Conservation (phyloP, 768 basidiomycete species). For the Trametes elegans region DNA sequence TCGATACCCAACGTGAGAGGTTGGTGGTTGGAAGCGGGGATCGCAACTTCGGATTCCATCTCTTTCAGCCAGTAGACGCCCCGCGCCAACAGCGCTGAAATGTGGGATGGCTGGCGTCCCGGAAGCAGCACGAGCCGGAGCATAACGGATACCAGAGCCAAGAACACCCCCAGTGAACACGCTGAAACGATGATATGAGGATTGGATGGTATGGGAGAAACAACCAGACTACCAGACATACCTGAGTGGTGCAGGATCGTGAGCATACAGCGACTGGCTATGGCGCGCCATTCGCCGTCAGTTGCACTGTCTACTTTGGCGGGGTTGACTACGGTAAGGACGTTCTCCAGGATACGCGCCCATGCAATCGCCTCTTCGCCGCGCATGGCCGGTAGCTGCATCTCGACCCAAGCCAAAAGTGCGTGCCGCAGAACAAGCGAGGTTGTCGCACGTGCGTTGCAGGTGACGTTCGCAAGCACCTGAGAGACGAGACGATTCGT, state of each 20-base stretch:
- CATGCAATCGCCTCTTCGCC: conserved; percentile 53
- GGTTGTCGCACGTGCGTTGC: conserved; percentile 62
- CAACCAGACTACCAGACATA: conserved; percentile 12
- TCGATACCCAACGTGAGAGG: not conserved
- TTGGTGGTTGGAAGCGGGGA: not conserved
- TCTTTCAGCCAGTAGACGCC: conserved; percentile 7
- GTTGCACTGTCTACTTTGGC: conserved; percentile 53
- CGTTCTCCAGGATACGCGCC: conserved; percentile 65
- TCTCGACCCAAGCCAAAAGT: conserved; percentile 80
- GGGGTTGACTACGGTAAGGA: conserved; percentile 48
- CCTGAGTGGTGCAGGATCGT: conserved; percentile 36
- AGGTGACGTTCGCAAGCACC: conserved; percentile 76
- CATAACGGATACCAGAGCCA: not conserved
- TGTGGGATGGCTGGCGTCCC: not conserved
- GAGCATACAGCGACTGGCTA: conserved; percentile 51
- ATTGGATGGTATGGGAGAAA: not conserved
- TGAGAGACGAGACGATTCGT: conserved; percentile 26
- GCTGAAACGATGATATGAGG: not conserved
- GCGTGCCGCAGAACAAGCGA: conserved; percentile 71
- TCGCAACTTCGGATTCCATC: conserved; percentile 13
- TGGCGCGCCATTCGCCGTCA: conserved; percentile 58
- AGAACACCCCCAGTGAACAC: conserved; percentile 3
- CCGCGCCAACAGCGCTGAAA: not conserved
- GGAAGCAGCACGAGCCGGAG: conserved; percentile 15
- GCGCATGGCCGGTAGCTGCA: conserved; percentile 47